These are phyloP conservation scores for Magnolia sinica DNA, from an alignment of 164 flowering plant species.

Conservation along the genomic window DNA sequence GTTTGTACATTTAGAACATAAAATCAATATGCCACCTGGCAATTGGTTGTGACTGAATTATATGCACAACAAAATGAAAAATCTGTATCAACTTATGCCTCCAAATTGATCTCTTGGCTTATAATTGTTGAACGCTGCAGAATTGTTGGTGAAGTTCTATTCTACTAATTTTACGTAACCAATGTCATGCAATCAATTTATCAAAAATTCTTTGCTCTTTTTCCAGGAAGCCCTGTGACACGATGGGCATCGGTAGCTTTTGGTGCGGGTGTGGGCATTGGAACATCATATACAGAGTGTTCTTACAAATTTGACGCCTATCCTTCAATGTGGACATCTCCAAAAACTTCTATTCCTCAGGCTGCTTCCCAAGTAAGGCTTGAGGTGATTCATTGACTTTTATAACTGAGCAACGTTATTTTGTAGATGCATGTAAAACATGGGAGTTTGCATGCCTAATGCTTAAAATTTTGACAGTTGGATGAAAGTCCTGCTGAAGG, in stretches of 20 bases:
- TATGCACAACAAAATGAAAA: too few species aligned
- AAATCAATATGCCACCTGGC: too few species aligned
- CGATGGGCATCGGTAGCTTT: conserved; percentile 94
- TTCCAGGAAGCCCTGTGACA: conserved; percentile 78
- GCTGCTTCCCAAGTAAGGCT: conserved; percentile 10
- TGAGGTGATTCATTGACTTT: neutral
- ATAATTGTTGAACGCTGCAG: neutral
- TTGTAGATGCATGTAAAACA: neutral
- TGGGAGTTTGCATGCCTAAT: too few species aligned
- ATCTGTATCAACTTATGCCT: too few species aligned
- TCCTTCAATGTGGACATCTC: conserved; percentile 9
- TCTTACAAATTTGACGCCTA: conserved; percentile 47
- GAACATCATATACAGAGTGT: conserved; percentile 88
- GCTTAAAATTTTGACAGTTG: too few species aligned
- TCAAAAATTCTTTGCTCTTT: neutral
- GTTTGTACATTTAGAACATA: too few species aligned
- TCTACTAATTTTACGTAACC: neutral
- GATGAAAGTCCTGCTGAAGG: too few species aligned
- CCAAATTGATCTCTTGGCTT: too few species aligned
- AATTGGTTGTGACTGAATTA: too few species aligned
- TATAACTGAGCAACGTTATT: neutral
- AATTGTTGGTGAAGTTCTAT: neutral
- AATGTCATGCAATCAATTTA: neutral
- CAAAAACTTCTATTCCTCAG: conserved; percentile 18
- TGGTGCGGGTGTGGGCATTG: conserved; percentile 90